A percentile compares a stretch with the other conserved stretches of the same genome.
Conservation (phyloP, 2,329 filamentous ascomycete species). For the Colletotrichum sp. region DNA sequence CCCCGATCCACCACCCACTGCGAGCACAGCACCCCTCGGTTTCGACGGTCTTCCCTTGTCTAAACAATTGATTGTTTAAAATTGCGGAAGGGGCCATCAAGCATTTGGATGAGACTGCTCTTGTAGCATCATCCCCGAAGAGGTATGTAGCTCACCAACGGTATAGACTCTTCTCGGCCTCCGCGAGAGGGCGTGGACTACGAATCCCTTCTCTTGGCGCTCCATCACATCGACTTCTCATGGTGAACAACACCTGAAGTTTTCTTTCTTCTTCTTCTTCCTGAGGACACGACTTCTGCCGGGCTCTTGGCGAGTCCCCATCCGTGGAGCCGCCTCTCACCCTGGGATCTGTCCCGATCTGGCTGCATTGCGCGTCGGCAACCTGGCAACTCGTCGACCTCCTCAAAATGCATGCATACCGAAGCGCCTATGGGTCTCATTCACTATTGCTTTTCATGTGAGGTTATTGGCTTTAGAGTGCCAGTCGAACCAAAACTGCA, state of each 20-base stretch:
- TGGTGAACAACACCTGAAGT: neutral
- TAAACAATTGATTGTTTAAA: slow-evolving; percentile 5
- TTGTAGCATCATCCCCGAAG: slow-evolving; percentile 19
- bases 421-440: neutral
- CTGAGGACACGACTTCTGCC: neutral
- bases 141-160: neutral
- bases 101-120: slow-evolving; percentile 8
- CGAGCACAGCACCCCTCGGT: neutral
- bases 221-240: neutral
- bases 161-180: neutral
- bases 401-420: neutral
- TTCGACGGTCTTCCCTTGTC: slow-evolving; percentile 4
- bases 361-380: neutral
- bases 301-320: neutral
- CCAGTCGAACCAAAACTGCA: neutral
- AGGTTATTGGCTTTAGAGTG: neutral
- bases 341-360: neutral
- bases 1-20: neutral
- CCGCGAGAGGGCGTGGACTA: neutral
- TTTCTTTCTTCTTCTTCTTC: neutral
- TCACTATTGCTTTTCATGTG: neutral
- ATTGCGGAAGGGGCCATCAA: slow-evolving; percentile 3
- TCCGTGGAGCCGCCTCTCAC: neutral
- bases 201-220: neutral
- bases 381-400: neutral